Conservation (phyloP, 345 rosid species). For the Pugionium dolabratum region DNA sequence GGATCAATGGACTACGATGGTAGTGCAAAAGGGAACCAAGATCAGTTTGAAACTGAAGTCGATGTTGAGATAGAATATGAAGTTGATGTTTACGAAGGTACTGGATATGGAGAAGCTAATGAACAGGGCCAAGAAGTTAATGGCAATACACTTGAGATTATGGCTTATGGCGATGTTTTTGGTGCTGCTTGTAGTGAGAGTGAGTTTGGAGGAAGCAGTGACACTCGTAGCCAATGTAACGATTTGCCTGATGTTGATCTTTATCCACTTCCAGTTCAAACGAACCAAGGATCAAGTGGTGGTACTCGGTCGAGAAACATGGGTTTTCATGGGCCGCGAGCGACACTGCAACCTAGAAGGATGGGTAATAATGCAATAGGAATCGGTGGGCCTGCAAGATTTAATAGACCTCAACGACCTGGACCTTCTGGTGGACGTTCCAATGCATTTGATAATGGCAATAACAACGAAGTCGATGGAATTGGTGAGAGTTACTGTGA, state of each 20-base stretch:
- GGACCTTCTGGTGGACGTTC: conserved; percentile 28
- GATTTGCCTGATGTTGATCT: conserved; percentile 31
- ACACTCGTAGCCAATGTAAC: conserved; percentile 37
- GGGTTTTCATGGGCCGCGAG: not conserved
- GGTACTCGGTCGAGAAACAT: not conserved
- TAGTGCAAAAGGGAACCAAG: conserved; percentile 2
- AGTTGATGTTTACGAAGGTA: conserved; percentile 22
- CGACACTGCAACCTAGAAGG: not conserved
- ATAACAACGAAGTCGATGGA: conserved; percentile 21
- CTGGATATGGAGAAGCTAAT: not conserved
- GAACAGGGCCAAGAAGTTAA: not conserved
- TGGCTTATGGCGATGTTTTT: not conserved
- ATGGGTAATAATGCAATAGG: conserved; percentile 3
- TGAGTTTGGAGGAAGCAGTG: conserved; percentile 20
- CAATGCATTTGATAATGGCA: conserved; percentile 21
- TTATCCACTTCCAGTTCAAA: conserved; percentile 18
- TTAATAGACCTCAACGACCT: conserved; percentile 14
- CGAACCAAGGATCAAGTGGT: conserved; percentile 10
- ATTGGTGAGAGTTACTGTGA: conserved; percentile 24
- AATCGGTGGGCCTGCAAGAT: conserved; percentile 16
- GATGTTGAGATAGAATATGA: conserved; percentile 26
- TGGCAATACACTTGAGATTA: not conserved
- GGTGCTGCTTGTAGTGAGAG: not conserved
- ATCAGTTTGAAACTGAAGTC: conserved; percentile 19
- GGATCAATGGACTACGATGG: conserved; percentile 23